Evolutionary conservation across 148 eudicot genomes (phyloP).

Genomic region (Amaranthus cruentus): DNA sequence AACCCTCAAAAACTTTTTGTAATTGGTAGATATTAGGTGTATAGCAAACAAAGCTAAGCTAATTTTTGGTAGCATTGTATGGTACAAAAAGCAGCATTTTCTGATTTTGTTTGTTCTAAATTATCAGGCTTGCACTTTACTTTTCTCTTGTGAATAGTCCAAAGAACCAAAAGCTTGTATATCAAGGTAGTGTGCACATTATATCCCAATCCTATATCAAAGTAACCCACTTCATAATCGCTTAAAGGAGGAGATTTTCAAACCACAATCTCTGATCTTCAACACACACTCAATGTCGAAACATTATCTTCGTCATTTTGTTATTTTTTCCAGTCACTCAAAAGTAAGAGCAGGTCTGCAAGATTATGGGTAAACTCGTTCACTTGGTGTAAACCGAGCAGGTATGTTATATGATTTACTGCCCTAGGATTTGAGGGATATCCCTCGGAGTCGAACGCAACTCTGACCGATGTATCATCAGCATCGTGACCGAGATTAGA

Average conservation of each 20-base stretch:
- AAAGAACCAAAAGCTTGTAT: not conserved
- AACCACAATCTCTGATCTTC: not conserved
- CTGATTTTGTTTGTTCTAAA: not conserved
- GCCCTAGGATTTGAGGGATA: slow-evolving; percentile 8
- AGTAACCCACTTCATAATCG: slow-evolving; percentile 4
- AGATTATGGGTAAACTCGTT: slow-evolving; percentile 18
- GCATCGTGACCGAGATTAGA: not conserved
- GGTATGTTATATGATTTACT: slow-evolving; percentile 1
- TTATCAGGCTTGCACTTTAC: slow-evolving; percentile 3
- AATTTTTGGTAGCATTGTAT: slow-evolving; percentile 7
- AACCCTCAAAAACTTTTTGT: too few relatives aligned
- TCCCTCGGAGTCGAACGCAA: not conserved
- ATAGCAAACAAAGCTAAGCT: slow-evolving; percentile 12
- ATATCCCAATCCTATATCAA: not conserved
- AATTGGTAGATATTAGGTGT: slow-evolving; percentile 15
- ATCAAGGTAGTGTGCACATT: slow-evolving; percentile 9
- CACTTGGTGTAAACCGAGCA: not conserved
- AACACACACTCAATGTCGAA: not conserved
- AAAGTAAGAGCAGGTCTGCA: slow-evolving; percentile 19
- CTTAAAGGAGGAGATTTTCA: slow-evolving; percentile 6
- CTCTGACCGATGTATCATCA: not conserved
- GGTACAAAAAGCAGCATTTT: slow-evolving; percentile 16
- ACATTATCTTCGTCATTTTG: not conserved
- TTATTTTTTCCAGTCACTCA: not conserved
- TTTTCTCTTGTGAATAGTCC: not conserved